phyloP scores from a whole-genome alignment of 1,139 yeast species.

The Nematodospora anomalae region DNA sequence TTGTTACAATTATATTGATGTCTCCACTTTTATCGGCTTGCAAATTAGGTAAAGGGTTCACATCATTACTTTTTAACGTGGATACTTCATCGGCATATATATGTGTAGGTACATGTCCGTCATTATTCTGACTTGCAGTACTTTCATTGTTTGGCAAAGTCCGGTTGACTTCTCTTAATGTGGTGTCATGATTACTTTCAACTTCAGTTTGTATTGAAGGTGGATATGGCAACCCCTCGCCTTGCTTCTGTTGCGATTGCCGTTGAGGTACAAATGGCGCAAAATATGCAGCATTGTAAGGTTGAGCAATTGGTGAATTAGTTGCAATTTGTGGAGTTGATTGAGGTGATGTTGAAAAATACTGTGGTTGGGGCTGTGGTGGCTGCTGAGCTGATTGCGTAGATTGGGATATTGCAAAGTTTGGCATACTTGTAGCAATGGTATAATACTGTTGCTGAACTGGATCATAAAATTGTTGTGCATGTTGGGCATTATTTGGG shows the following conservation, averaged over 20 bases:
- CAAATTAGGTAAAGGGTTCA: constrained; percentile 4
- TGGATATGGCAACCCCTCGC: constrained; percentile 14
- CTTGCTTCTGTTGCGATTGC: constrained; percentile 8
- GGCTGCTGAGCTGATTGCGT: constrained; percentile 2
- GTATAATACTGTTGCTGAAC: constrained; percentile 48
- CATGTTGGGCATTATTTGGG: constrained; percentile 25
- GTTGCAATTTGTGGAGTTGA: constrained; percentile 18
- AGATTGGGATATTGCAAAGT: constrained; percentile 28
- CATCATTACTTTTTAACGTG: constrained; percentile 10
- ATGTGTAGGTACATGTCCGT: constrained; percentile 8
- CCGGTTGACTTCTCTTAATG: not conserved
- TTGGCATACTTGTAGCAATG: constrained; percentile 32
- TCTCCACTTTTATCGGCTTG: constrained; percentile 8
- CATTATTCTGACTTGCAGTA: constrained; percentile 1
- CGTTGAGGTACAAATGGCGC: constrained; percentile 13
- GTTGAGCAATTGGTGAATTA: constrained; percentile 12
- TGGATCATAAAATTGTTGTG: constrained; percentile 48
- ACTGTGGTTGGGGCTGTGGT: constrained; percentile 34
- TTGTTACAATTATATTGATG: constrained; percentile 10
- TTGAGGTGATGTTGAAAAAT: constrained; percentile 40
- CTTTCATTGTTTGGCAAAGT: not conserved
- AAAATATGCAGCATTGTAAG: constrained; percentile 11
- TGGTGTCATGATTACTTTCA: constrained; percentile 2
- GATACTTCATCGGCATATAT: constrained; percentile 15
- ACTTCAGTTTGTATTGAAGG: constrained; percentile 9